A percentile compares a stretch with the other conserved stretches of the same genome.
phyloP scores from a whole-genome alignment of 495 filamentous ascomycete genomes.

The Penicillium lividum region DNA sequence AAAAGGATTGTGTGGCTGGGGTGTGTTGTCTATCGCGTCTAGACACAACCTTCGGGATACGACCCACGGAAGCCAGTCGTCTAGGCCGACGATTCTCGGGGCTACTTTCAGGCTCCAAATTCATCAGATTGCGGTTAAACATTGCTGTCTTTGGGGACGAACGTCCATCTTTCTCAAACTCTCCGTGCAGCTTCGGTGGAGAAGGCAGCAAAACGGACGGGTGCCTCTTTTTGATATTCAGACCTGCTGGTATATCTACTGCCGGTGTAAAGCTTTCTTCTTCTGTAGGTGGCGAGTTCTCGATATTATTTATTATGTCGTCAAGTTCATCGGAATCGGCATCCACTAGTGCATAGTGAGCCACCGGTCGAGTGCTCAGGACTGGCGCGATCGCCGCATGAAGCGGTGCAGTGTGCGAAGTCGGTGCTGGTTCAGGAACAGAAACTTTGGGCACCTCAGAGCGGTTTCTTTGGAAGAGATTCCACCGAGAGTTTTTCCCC shows the following conservation, averaged over 20 bases:
- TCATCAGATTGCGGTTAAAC: constrained; percentile 31
- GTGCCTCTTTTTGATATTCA: constrained; percentile 42
- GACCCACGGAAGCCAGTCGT: constrained; percentile 77
- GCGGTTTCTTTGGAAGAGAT: constrained; percentile 70
- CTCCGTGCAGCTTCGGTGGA: constrained; percentile 49
- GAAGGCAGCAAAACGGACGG: constrained; percentile 58
- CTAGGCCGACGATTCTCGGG: constrained; percentile 34
- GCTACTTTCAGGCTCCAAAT: constrained; percentile 17
- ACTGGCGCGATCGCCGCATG: constrained; percentile 44
- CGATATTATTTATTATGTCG: constrained; percentile 63
- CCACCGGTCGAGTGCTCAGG: constrained; percentile 46
- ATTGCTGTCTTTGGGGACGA: constrained; percentile 46
- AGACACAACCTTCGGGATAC: constrained; percentile 86
- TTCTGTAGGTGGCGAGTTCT: constrained; percentile 48
- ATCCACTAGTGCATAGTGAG: constrained; percentile 86
- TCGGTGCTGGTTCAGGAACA: constrained; percentile 5
- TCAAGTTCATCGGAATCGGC: constrained; percentile 68
- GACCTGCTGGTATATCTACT: constrained; percentile 31
- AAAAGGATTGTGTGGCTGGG: constrained; percentile 79
- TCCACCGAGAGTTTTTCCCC: constrained; percentile 57
- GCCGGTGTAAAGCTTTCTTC: constrained; percentile 29
- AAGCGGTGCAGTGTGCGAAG: constrained; percentile 29
- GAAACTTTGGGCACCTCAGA: constrained; percentile 22
- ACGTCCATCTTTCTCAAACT: constrained; percentile 39
- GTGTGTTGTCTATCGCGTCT: constrained; percentile 65